These are phyloP conservation scores for Pythium insidiosum DNA, from an alignment of 352 stramenopile genomes.

Conservation along the genomic window DNA sequence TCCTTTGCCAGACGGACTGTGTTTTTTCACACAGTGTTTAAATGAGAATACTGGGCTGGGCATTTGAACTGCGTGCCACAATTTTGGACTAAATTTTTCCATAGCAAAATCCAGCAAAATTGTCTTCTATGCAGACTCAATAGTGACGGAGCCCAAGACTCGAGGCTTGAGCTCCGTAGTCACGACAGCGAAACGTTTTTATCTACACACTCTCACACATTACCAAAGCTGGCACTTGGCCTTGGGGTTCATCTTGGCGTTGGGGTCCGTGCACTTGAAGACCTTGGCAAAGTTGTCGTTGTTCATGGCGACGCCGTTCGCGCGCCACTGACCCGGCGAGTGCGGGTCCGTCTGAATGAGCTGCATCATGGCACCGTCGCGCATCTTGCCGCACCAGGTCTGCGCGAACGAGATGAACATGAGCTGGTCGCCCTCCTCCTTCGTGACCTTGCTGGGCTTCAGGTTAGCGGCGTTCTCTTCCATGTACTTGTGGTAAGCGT, in stretches of 20 bases:
- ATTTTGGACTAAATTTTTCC: too few relatives aligned
- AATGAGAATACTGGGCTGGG: too few relatives aligned
- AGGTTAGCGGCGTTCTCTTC: slow-evolving; percentile 34
- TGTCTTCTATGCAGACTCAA: too few relatives aligned
- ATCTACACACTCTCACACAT: too few relatives aligned
- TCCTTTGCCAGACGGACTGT: too few relatives aligned
- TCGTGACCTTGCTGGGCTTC: slow-evolving; percentile 13
- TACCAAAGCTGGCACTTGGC: slow-evolving; percentile 50
- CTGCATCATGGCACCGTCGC: slow-evolving; percentile 25
- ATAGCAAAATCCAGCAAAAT: too few relatives aligned
- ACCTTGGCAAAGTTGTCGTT: slow-evolving; percentile 34
- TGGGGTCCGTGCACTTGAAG: slow-evolving; percentile 37
- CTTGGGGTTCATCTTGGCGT: slow-evolving; percentile 34
- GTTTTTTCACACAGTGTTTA: too few relatives aligned
- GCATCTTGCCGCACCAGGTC: slow-evolving; percentile 47
- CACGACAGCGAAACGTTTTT: too few relatives aligned
- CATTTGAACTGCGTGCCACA: too few relatives aligned
- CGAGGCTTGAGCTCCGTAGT: too few relatives aligned
- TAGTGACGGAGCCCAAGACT: too few relatives aligned
- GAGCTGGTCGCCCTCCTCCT: too few relatives aligned
- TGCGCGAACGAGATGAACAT: slow-evolving; percentile 66
- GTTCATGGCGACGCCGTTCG: slow-evolving; percentile 67
- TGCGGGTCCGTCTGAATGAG: slow-evolving; percentile 35
- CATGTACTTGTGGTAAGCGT: slow-evolving; percentile 35
- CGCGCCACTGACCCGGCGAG: slow-evolving; percentile 32